Evolutionary conservation across 192 early-diverging fungal species (phyloP), one percentile per base, ranked within the genome.

Genomic region (Spinellus fusiger): DNA sequence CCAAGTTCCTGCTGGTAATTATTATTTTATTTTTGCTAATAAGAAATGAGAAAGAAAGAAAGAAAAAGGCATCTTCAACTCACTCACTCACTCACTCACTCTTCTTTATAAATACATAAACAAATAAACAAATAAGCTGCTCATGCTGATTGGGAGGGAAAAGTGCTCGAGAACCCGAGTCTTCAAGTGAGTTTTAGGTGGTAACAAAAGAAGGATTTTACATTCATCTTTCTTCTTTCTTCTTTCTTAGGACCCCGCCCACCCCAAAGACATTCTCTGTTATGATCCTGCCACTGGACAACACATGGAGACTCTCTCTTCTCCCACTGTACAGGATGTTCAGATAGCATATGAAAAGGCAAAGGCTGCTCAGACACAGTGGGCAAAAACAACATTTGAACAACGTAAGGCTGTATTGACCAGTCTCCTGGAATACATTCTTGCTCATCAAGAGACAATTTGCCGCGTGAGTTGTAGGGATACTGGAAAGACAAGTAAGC

Each of bases 281-380:
- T 94, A 85, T 61, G 92, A 94, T 34, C 92, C 92, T 8, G 81
- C 92, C 27, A 93, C 92, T 18, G 92, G 90, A 16, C 77, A 84
- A 44, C 81, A 78, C 18, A 79, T 94, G 25, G 83, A 78, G 25
- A 77, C 70, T 7, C 84, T 88, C 34, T 78, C 65, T 37, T 74
- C 78, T 23, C 80, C 81, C 18, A 77, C 85, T 5, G 62, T 72
- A 0, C 73, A 71, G 12, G 75, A 92, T 61, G 78, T 94, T 33
- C 40, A 74, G 38, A 79, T 67, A 25, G 78, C 80, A 51, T 68
- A 89, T 18, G 50, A 55, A 15, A 75, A 74, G 27, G 86, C 88
- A 0, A 73, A 78, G 12, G 59, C 47, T 9, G 91, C 91, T 32
- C 92, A 94, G 62, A 61, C 62, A 22, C 54, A 77, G 25, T 93